Evolutionary conservation across 148 eudicot species (phyloP).

Genomic region (Pharnaceum exiguum): DNA sequence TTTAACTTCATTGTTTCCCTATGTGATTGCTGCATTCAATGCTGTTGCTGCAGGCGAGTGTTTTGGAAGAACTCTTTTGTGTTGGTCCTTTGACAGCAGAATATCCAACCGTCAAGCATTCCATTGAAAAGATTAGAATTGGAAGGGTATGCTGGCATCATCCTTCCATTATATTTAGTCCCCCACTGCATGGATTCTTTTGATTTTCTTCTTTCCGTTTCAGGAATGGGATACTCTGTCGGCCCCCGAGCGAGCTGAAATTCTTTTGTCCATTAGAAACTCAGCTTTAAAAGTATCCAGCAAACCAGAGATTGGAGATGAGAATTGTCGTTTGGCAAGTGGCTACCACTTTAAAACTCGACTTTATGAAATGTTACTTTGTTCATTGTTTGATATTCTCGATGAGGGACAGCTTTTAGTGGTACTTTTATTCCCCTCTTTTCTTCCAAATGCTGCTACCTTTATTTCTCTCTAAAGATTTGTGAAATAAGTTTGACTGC

Average conservation of each 20-base stretch:
- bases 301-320: conserved; percentile 39
- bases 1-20: conserved; percentile 4
- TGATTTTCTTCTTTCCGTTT: conserved; percentile 7
- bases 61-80: conserved; percentile 63
- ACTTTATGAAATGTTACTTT: conserved; percentile 73
- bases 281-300: conserved; percentile 34
- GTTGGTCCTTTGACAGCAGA: conserved; percentile 32
- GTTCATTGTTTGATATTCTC: conserved; percentile 72
- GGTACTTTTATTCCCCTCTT: conserved; percentile 26
- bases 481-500: background rate
- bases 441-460: conserved; percentile 4
- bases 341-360: conserved; percentile 69
- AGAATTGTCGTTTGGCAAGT: conserved; percentile 43
- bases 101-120: conserved; percentile 35
- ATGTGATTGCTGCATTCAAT: background rate
- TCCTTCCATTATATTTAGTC: background rate
- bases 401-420: conserved; percentile 76
- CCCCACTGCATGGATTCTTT: background rate
- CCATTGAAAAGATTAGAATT: conserved; percentile 58
- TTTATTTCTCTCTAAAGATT: background rate
- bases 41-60: conserved; percentile 47
- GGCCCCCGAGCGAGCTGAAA: conserved; percentile 55
- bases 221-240: conserved; percentile 79
- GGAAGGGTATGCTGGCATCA: conserved; percentile 64
- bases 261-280: conserved; percentile 48